phyloP scores from a whole-genome alignment of 1,139 yeast genomes.

The Meyerozyma sp. region DNA sequence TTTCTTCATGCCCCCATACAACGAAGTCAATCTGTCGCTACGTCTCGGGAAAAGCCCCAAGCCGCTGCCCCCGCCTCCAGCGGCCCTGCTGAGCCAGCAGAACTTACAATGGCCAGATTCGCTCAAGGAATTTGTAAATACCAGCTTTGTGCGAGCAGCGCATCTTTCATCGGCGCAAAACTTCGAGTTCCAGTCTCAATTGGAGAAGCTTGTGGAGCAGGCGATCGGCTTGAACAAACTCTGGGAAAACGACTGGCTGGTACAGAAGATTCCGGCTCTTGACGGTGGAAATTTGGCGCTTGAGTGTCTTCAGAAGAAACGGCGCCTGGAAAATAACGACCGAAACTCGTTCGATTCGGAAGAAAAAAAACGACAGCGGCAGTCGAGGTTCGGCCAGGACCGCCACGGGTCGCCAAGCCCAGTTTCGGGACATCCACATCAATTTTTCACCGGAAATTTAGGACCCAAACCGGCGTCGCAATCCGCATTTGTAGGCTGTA shows the following conservation, averaged over 20 bases:
- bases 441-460: background rate
- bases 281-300: constrained; percentile 18
- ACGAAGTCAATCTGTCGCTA: background rate
- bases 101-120: constrained; percentile 38
- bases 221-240: constrained; percentile 46
- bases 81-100: background rate
- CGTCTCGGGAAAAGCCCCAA: background rate
- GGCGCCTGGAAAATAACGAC: background rate
- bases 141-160: constrained; percentile 34
- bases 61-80: background rate
- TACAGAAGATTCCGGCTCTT: constrained; percentile 51
- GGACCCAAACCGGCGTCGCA: background rate
- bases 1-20: background rate
- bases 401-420: background rate
- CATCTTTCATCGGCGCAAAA: constrained; percentile 4
- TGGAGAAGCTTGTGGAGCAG: constrained; percentile 41
- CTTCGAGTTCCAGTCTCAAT: constrained; percentile 33
- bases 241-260: constrained; percentile 56
- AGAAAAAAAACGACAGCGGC: background rate
- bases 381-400: background rate
- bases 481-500: constrained; percentile 53
- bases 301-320: constrained; percentile 5
- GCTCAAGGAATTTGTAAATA: constrained; percentile 41
- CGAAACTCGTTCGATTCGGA: background rate
- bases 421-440: background rate